Base-by-base conservation (phyloP, 176 grass and related monocot species). In the Carex scoparia region DNA sequence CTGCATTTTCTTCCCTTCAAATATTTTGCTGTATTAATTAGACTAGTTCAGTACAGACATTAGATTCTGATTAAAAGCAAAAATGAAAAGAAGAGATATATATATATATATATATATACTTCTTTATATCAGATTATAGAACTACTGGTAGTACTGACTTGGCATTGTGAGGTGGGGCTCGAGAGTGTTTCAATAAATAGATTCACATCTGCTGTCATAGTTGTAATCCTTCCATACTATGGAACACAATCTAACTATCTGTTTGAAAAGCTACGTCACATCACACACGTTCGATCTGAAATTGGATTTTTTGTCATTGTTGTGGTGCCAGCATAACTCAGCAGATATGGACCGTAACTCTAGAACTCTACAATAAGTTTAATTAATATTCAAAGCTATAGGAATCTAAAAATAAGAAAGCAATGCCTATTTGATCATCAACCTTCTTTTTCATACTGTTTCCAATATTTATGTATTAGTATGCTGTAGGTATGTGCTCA, bases 401-500 rank as follows among this genome's bases (percentile, higher is more conserved):
- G 1, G 10, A n/a, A 18, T 73, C 69, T 73, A 73, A 48, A 23
- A 23, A 4, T 73, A 48, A 49, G 16, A 15, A 71, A n/a, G 7
- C 23, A 48, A 23, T 27, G 16, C 48, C 37, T 23, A 73, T 72
- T 72, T 10, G n/a, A 73, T 73, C 5, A 73, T 49, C 69, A 73
- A 49, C 44, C 23, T 77, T 33, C 1, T 56, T 77, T 77, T 77
- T 77, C 12, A 10, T 30, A 15, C 18, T 77, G 49, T 77, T 53
- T 53, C 23, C 4, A 11, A 76, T 76, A 31, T 76, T 53, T 2
- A 77, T 55, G 51, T 16, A 77, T 13, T 30, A 23, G 6, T 35
- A 46, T 54, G 16, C 12, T 86, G 38, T 81, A 98, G 95, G 92
- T 98, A 8, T 94, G 95, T 44, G 91, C 76, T 51, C 89, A 86